These are phyloP conservation scores for Pseudomonodictys pantanalensis DNA, from an alignment of 495 filamentous ascomycete species.

Conservation along the genomic window DNA sequence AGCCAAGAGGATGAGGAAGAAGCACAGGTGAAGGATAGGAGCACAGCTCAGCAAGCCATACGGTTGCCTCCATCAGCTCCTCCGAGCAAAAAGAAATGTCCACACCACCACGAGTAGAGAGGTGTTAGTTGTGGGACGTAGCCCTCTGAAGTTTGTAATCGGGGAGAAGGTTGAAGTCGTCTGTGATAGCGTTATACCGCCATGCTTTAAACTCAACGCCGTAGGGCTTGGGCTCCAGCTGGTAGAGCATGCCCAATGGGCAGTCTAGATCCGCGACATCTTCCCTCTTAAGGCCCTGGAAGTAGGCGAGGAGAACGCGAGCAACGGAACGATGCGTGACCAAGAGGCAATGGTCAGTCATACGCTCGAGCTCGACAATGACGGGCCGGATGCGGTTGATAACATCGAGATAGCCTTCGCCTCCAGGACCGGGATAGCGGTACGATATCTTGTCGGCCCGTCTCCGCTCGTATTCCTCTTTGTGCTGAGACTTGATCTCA, in stretches of 20 bases:
- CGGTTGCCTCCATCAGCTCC: too few species aligned
- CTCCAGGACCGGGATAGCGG: slow-evolving; percentile 90
- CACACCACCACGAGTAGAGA: too few species aligned
- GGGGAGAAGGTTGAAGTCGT: slow-evolving; percentile 79
- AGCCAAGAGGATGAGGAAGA: not conserved
- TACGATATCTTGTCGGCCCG: slow-evolving; percentile 83
- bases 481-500: slow-evolving; percentile 71
- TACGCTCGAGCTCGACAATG: slow-evolving; percentile 94
- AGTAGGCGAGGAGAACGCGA: slow-evolving; percentile 91
- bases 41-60: too few species aligned
- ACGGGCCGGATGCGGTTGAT: slow-evolving; percentile 94
- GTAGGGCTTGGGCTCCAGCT: slow-evolving; percentile 95
- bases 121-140: not conserved
- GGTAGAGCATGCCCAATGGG: slow-evolving; percentile 86
- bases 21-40: not conserved
- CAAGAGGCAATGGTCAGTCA: slow-evolving; percentile 89
- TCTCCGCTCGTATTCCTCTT: slow-evolving; percentile 73
- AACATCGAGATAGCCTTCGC: slow-evolving; percentile 93
- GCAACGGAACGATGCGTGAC: slow-evolving; percentile 88
- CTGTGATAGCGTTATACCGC: slow-evolving; percentile 69
- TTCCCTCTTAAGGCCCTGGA: slow-evolving; percentile 82
- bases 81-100: too few species aligned
- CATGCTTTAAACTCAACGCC: slow-evolving; percentile 96
- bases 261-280: slow-evolving; percentile 91
- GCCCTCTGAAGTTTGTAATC: slow-evolving; percentile 60